Evolutionary conservation across 148 eudicot genomes (phyloP).

Genomic region (Cornus controversa): DNA sequence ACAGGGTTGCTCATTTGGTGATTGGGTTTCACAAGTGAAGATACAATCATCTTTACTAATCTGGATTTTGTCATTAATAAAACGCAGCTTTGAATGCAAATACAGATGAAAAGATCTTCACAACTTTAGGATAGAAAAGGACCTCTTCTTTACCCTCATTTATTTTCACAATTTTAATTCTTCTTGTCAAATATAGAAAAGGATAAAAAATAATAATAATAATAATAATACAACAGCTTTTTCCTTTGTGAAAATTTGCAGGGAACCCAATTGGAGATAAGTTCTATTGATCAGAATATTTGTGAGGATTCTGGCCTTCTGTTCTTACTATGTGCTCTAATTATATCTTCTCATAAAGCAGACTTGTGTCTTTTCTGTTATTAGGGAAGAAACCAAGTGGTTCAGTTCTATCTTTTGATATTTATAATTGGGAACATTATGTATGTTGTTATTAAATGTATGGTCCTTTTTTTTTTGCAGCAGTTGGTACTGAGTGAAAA

Average conservation of each 20-base stretch:
- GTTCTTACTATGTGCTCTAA: too few relatives aligned
- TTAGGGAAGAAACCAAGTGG: not conserved
- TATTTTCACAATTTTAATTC: not conserved
- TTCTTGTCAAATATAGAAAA: not conserved
- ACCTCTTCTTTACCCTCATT: constrained; percentile 12
- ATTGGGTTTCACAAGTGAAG: constrained; percentile 7
- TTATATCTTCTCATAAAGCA: not conserved
- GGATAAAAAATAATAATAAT: too few relatives aligned
- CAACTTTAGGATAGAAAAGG: constrained; percentile 12
- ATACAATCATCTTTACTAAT: constrained; percentile 17
- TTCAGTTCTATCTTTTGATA: not conserved
- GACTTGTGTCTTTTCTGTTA: not conserved
- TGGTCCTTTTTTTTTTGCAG: constrained; percentile 3
- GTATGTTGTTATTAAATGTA: too few relatives aligned
- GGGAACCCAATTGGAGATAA: too few relatives aligned
- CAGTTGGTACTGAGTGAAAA: not conserved
- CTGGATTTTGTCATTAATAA: constrained; percentile 24
- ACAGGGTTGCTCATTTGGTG: constrained; percentile 17
- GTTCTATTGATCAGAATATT: not conserved
- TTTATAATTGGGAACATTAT: too few relatives aligned
- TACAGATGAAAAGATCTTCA: constrained; percentile 17
- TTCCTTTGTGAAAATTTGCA: too few relatives aligned
- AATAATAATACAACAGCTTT: not conserved
- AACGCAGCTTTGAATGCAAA: constrained; percentile 20
- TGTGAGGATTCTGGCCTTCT: too few relatives aligned